These are phyloP conservation scores for Verbena officinalis DNA, from an alignment of 257 asterid genomes.

Conservation along the genomic window DNA sequence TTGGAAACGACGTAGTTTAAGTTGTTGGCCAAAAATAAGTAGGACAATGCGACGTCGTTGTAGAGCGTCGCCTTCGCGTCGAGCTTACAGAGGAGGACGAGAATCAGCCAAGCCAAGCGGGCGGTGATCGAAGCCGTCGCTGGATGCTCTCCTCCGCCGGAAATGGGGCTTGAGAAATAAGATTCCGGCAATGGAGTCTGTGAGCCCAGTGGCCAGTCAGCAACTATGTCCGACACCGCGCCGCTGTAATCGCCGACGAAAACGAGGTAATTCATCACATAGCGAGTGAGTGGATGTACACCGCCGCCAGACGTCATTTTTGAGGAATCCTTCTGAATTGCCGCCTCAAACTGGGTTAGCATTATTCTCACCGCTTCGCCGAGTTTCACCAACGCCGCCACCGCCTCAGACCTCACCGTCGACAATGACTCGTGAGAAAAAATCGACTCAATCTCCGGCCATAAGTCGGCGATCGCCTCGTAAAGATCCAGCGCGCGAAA, in stretches of 20 bases:
- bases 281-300: slow-evolving; percentile 83
- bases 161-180: slow-evolving; percentile 54
- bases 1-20: slow-evolving; percentile 75
- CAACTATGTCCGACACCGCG: slow-evolving; percentile 56
- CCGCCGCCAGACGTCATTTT: slow-evolving; percentile 63
- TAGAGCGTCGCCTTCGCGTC: slow-evolving; percentile 71
- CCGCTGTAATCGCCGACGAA: slow-evolving; percentile 78
- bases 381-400: slow-evolving; percentile 57
- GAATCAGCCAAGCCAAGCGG: slow-evolving; percentile 72
- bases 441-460: slow-evolving; percentile 65
- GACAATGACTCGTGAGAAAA: slow-evolving; percentile 55
- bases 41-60: slow-evolving; percentile 68
- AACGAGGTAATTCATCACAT: slow-evolving; percentile 82
- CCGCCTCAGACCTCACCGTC: slow-evolving; percentile 59
- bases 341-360: slow-evolving; percentile 70
- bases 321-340: slow-evolving; percentile 76
- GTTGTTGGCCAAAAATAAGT: slow-evolving; percentile 78
- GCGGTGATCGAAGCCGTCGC: slow-evolving; percentile 45
- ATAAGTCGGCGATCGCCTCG: slow-evolving; percentile 65
- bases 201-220: slow-evolving; percentile 48
- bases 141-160: slow-evolving; percentile 38
- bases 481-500: slow-evolving; percentile 72
- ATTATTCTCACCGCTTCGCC: slow-evolving; percentile 68
- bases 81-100: slow-evolving; percentile 77
- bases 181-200: slow-evolving; percentile 63